phyloP scores from a whole-genome alignment of 208 protist genomes.

The Trypanosoma conorhini region DNA sequence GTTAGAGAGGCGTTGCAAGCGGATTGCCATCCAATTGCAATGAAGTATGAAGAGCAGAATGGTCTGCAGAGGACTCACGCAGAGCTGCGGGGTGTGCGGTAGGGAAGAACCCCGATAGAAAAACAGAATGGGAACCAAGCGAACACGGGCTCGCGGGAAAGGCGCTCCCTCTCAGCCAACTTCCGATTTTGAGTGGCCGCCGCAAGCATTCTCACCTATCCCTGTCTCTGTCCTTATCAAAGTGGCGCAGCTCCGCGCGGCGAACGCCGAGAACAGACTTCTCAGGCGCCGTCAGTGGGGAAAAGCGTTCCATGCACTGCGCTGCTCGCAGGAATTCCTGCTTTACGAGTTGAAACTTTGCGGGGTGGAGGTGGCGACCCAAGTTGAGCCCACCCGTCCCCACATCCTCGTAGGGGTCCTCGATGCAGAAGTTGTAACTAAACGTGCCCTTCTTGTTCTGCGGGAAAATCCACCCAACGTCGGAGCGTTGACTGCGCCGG shows the following conservation, averaged over 20 bases:
- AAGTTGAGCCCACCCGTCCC: slow-evolving; percentile 84
- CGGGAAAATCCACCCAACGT: slow-evolving; percentile 82
- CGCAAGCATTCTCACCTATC: slow-evolving; percentile 6
- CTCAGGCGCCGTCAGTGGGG: slow-evolving; percentile 69
- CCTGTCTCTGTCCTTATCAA: slow-evolving; percentile 25
- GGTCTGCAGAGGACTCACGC: neutral
- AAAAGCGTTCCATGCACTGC: slow-evolving; percentile 80
- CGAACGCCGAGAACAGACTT: slow-evolving; percentile 83
- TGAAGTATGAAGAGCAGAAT: neutral
- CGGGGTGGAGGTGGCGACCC: slow-evolving; percentile 80
- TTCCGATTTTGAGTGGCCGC: too few relatives aligned
- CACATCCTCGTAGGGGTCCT: slow-evolving; percentile 91
- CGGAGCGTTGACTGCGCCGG: slow-evolving; percentile 50
- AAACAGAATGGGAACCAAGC: neutral
- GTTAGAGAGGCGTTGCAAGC: neutral
- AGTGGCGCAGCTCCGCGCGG: slow-evolving; percentile 52
- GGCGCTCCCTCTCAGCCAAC: too few relatives aligned
- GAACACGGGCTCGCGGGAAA: neutral
- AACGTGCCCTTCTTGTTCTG: slow-evolving; percentile 79
- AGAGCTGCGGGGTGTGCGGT: neutral
- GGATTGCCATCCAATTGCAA: neutral
- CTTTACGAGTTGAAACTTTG: slow-evolving; percentile 90
- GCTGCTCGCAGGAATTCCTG: slow-evolving; percentile 84
- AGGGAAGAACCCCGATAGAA: neutral
- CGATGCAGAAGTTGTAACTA: slow-evolving; percentile 82